Conservation (phyloP, 2,329 filamentous ascomycete genomes). For the Fusarium caatingaense region DNA sequence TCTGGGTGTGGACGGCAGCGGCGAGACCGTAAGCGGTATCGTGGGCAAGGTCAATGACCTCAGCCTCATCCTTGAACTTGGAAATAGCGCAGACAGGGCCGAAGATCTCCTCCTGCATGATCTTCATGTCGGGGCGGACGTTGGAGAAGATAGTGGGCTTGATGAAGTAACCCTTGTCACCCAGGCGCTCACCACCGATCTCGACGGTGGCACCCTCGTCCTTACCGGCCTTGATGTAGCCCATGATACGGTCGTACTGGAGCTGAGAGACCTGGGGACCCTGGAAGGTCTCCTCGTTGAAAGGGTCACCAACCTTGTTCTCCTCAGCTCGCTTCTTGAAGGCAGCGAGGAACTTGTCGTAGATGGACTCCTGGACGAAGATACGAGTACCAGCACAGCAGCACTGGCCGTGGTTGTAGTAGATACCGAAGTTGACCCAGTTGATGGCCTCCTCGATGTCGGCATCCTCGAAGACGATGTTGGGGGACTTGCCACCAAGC, state of each 20-base stretch:
- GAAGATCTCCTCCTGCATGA: conserved; percentile 93
- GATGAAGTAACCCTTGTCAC: conserved; percentile 87
- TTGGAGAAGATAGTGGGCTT: conserved; percentile 91
- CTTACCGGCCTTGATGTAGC: conserved; percentile 76
- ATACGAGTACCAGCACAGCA: conserved; percentile 84
- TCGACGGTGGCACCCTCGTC: conserved; percentile 71
- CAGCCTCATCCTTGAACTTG: conserved; percentile 87
- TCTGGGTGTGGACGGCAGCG: conserved; percentile 83
- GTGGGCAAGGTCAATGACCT: conserved; percentile 81
- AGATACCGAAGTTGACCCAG: conserved; percentile 80
- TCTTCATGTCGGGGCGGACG: conserved; percentile 86
- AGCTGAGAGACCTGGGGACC: conserved; percentile 87
- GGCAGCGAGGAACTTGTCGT: conserved; percentile 84
- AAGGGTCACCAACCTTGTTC: conserved; percentile 88
- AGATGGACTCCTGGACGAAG: conserved; percentile 87
- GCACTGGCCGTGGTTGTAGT: conserved; percentile 73
- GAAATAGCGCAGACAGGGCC: conserved; percentile 86
- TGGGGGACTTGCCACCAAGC: conserved; percentile 83
- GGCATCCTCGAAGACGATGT: conserved; percentile 83
- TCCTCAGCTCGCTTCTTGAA: conserved; percentile 81
- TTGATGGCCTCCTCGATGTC: conserved; percentile 81
- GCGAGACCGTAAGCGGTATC: conserved; percentile 83
- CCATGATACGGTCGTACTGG: conserved; percentile 91
- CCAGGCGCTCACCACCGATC: conserved; percentile 65
- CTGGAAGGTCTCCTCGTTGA: conserved; percentile 83